Evolutionary conservation across 2,329 filamentous ascomycete genomes (phyloP).

Genomic region (Cladophialophora yegresii): DNA sequence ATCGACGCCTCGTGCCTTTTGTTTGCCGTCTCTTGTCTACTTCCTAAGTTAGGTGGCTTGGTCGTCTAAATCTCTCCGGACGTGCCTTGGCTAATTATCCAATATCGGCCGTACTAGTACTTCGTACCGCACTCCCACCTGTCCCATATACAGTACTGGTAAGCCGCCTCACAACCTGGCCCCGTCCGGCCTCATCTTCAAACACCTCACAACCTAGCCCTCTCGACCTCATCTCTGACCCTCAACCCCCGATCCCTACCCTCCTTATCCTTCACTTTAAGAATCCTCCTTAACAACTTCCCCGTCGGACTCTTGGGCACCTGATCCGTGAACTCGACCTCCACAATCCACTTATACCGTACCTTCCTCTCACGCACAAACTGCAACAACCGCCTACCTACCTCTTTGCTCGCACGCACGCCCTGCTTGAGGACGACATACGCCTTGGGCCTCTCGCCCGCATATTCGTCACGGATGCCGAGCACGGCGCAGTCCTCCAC

Average conservation of each 20-base stretch:
- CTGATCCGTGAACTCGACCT: constrained; percentile 45
- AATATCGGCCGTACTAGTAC: no score
- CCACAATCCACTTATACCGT: constrained; percentile 44
- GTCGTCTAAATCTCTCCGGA: no score
- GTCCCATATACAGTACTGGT: no score
- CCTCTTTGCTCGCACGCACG: constrained; percentile 57
- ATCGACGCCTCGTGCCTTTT: no score
- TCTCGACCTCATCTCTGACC: constrained; percentile 46
- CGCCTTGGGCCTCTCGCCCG: constrained; percentile 65
- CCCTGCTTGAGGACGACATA: constrained; percentile 84
- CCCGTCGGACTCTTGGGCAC: constrained; percentile 74
- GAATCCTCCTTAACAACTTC: constrained; percentile 68
- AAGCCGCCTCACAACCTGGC: no score
- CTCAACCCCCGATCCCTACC: constrained; percentile 25
- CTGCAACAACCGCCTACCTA: constrained; percentile 56
- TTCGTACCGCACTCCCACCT: no score
- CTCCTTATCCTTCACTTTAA: constrained; percentile 47
- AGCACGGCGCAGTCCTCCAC: constrained; percentile 69
- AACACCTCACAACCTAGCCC: constrained; percentile 62
- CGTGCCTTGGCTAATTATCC: no score
- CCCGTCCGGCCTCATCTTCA: no score
- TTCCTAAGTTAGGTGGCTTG: no score
- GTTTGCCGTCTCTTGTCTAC: no score
- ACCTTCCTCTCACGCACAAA: constrained; percentile 36
- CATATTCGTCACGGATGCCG: constrained; percentile 64